Evolutionary conservation across 768 basidiomycete species (phyloP), one percentile per base, ranked within the genome.

Genomic region (Cytidiella melzeri): DNA sequence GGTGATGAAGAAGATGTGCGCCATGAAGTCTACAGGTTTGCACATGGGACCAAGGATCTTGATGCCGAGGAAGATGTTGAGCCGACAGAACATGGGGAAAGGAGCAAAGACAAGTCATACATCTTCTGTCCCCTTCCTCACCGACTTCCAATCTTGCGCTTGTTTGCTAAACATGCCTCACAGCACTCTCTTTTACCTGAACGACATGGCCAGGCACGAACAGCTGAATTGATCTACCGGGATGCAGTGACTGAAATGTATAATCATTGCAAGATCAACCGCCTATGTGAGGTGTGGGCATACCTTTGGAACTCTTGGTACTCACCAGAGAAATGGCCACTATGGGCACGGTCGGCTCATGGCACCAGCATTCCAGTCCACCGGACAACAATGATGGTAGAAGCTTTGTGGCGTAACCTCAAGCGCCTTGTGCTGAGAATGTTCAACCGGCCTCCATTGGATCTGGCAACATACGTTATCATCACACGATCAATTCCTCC

Each of bases 241-340:
- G 48, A 58, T 26, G 59, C 64, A 3, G 68, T 70, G 0, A 37
- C 50, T 3, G 67, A 70, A 34, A 69, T 72, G 48, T 65, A 64
- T 55, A 51, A 55, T 18, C 61, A 54, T 41, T 65, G 62, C 39
- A 52, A 50, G 25, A 12, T 38, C 20, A 51, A 62, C 30, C 44
- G 54, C 28, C 58, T 65, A 5, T 37, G 51, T 3, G 57, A 64
- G 42, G 59, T 59, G 21, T 65, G 61, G 62, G 64, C 61, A 4
- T 64, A 65, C 50, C 21, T 65, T 24, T 65, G 64, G 61, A 63
- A 60, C 39, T 48, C 51, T 6, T 65, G 65, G 65, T 67, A 64
- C 52, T 49, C 46, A 9, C 58, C 53, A 18, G 43, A 56, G 5
- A 60, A 58, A 40, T 67, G 65, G 64, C 24, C 15, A 9, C 53